Base-by-base conservation (phyloP, 2,329 filamentous ascomycete genomes). In the Pseudogymnoascus sp. region DNA sequence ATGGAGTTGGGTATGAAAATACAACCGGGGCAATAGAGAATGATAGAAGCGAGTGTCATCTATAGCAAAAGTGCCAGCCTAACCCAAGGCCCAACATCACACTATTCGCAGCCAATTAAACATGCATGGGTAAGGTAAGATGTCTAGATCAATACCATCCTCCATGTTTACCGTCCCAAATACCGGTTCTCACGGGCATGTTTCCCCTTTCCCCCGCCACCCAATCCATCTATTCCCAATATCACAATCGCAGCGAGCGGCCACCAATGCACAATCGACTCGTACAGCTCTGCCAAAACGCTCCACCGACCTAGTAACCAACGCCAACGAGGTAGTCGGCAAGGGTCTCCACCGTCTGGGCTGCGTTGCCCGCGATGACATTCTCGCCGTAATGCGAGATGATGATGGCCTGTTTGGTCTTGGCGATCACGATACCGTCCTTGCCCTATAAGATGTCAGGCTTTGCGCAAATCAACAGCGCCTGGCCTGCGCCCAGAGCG, bases 351-450 rank as follows among this genome's bases (percentile, higher is more conserved):
- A 96, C 89, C 59, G 89, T 90, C 74, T 84, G 84, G 70, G 87
- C 87, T 66, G 91, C 87, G 75, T 88, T 87, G 73, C 90, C 87
- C 60, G 89, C 90, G 75, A 89, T 82, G 69, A 87, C 79, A 66
- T 75, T 75, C 75, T 96, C 91, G 68, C 81, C 82, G 82, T 97
- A 91, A 81, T 96, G 91, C 69, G 86, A 89, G 74, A 99, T 79
- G 74, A 99, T 84, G 75, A 97, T 87, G 69, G 92, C 91, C 78
- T 95, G 88, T 72, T 83, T 87, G 71, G 93, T 95, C 82, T 95
- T 96, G 77, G 87, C 87, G 70, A 94, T 84, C 73, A 88, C 82
- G 71, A 96, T 78, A 68, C 94, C 94, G 74, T 88, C 84, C 74
- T 88, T 90, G 70, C 90, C 91, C 87, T 90, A 66, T 62, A 23